Percentiles rank a stretch among this genome's conserved stretches.
phyloP scores from a whole-genome alignment of 768 basidiomycete genomes.

The Symmetrospora coprosmae region DNA sequence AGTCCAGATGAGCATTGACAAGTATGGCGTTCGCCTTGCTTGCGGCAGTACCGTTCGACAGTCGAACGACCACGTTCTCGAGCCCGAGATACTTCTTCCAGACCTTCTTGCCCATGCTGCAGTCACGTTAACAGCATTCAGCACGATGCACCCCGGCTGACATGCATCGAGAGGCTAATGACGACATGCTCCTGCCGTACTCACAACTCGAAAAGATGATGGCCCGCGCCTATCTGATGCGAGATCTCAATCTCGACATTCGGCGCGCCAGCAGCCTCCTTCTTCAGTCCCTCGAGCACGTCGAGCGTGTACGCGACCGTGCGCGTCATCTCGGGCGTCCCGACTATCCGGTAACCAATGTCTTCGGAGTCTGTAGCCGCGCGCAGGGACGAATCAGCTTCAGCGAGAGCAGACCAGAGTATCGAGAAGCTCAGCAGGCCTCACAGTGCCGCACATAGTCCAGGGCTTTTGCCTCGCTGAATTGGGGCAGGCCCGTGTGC shows the following conservation, averaged over 20 bases:
- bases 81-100: slow-evolving; percentile 43
- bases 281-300: slow-evolving; percentile 50
- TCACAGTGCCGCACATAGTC: slow-evolving; percentile 32
- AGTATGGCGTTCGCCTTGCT: slow-evolving; percentile 71
- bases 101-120: too few relatives aligned
- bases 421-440: too few relatives aligned
- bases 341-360: slow-evolving; percentile 81
- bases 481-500: slow-evolving; percentile 17
- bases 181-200: too few relatives aligned
- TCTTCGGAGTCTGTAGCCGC: slow-evolving; percentile 42
- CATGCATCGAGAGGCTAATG: too few relatives aligned
- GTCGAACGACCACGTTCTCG: slow-evolving; percentile 73
- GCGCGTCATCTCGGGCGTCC: slow-evolving; percentile 69
- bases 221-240: slow-evolving; percentile 45
- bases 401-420: too few relatives aligned
- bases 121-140: too few relatives aligned
- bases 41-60: slow-evolving; percentile 56
- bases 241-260: slow-evolving; percentile 75
- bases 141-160: too few relatives aligned
- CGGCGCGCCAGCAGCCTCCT: slow-evolving; percentile 40
- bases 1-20: slow-evolving; percentile 78
- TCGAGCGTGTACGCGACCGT: slow-evolving; percentile 70
- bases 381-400: slow-evolving; percentile 37
- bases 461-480: slow-evolving; percentile 28
- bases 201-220: slow-evolving; percentile 74